Conservation (phyloP, 139 green algal genomes). For the Ettlia oleoabundans region DNA sequence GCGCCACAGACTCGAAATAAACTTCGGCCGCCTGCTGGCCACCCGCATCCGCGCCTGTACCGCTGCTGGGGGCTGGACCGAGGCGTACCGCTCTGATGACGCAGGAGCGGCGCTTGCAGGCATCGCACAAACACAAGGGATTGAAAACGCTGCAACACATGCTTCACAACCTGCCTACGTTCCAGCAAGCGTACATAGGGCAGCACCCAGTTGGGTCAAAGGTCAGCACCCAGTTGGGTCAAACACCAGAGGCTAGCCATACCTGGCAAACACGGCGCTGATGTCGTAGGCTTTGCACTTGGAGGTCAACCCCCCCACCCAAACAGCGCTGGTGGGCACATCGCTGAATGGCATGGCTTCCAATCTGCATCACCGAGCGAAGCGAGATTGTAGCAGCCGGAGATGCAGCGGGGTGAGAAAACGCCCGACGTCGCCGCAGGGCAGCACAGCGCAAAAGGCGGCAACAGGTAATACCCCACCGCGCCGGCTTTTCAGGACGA, state of each 20-base stretch:
- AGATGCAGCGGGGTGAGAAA: too few species aligned
- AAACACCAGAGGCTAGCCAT: not conserved
- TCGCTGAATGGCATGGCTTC: conserved; percentile 12
- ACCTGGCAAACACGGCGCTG: not conserved
- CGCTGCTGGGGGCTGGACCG: not conserved
- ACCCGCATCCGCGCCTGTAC: not conserved
- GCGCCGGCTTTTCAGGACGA: too few species aligned
- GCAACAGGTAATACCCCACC: too few species aligned
- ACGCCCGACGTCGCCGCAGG: too few species aligned
- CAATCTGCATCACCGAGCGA: too few species aligned
- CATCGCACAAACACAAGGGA: not conserved
- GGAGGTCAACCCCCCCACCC: not conserved
- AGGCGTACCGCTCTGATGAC: not conserved
- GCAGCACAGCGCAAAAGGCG: too few species aligned
- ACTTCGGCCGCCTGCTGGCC: conserved; percentile 2
- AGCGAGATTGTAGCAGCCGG: too few species aligned
- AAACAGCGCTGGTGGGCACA: not conserved
- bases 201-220: too few species aligned
- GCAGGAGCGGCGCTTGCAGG: not conserved
- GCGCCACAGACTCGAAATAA: not conserved
- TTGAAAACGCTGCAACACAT: too few species aligned
- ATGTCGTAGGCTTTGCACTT: not conserved
- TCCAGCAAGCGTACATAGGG: too few species aligned
- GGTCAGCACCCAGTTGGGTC: too few species aligned
- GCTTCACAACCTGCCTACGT: too few species aligned